phyloP scores from a whole-genome alignment of 139 green algal genomes.

The Tetradesmus lagerheimii region DNA sequence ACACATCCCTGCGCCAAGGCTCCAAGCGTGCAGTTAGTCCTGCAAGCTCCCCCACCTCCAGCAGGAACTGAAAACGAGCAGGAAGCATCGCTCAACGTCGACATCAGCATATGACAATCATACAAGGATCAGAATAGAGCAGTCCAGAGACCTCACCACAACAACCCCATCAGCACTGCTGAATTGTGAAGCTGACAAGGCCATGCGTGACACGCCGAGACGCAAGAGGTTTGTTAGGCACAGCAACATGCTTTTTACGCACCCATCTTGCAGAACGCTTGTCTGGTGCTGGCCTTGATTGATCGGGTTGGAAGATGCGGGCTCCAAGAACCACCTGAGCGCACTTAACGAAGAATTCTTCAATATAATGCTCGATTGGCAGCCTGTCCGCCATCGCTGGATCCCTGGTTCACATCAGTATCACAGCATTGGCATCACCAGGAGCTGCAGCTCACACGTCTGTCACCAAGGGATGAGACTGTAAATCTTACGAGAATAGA shows the following conservation, averaged over 20 bases:
- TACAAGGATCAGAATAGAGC: not conserved
- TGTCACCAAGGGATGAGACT: no score
- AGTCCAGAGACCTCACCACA: not conserved
- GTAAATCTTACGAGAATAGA: no score
- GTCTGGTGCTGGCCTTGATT: constrained; percentile 16
- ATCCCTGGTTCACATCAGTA: not conserved
- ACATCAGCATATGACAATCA: not conserved
- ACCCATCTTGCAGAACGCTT: constrained; percentile 34
- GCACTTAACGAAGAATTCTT: constrained; percentile 60
- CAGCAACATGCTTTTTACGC: not conserved
- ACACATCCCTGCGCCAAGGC: constrained; percentile 35
- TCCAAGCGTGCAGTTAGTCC: constrained; percentile 23
- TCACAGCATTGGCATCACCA: constrained; percentile 1
- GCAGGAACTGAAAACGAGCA: constrained; percentile 11
- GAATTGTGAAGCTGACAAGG: not conserved
- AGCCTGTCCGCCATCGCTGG: constrained; percentile 12
- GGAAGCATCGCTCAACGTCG: not conserved
- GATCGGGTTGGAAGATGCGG: constrained; percentile 37
- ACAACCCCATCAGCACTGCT: not conserved
- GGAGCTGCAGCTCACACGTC: not conserved
- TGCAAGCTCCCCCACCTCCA: constrained; percentile 39
- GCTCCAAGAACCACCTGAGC: constrained; percentile 57
- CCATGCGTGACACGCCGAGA: not conserved
- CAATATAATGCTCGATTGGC: constrained; percentile 28
- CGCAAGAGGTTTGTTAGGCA: not conserved